Percentiles rank a stretch among this genome's conserved stretches.
Conservation (phyloP, 2,329 filamentous ascomycete species). For the Fusarium xylarioides region DNA sequence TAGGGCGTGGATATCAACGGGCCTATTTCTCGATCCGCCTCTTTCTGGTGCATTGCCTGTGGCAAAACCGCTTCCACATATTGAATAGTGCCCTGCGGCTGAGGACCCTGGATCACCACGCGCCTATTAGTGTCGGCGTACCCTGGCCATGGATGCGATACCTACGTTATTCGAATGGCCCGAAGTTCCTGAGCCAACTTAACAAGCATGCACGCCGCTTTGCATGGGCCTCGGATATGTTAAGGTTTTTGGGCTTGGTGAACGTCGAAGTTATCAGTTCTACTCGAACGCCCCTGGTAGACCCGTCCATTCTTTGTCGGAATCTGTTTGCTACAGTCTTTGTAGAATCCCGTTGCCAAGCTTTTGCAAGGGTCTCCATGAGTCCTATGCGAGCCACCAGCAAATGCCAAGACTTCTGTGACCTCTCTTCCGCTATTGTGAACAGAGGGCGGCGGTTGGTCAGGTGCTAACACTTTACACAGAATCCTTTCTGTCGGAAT, state of each 20-base stretch:
- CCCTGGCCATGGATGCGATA: conserved; percentile 2
- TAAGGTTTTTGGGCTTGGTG: neutral
- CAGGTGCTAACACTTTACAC: neutral
- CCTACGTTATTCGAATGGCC: neutral
- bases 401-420: neutral
- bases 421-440: neutral
- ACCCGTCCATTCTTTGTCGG: neutral
- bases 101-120: conserved; percentile 12
- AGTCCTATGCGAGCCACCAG: neutral
- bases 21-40: neutral
- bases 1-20: neutral
- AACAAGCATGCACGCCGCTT: conserved; percentile 7
- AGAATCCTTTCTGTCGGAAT: neutral
- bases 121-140: conserved; percentile 6
- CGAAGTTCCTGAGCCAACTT: neutral
- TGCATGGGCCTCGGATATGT: neutral
- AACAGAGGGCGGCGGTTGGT: neutral
- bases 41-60: neutral
- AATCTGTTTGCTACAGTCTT: neutral
- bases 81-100: conserved; percentile 13
- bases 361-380: neutral
- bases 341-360: conserved; percentile 11
- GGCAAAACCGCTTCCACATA: conserved; percentile 19
- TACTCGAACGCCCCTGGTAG: neutral
- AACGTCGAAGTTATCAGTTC: conserved; percentile 2